phyloP scores from a whole-genome alignment of 176 grass and related monocot genomes.

The Alopecurus myosuroides region DNA sequence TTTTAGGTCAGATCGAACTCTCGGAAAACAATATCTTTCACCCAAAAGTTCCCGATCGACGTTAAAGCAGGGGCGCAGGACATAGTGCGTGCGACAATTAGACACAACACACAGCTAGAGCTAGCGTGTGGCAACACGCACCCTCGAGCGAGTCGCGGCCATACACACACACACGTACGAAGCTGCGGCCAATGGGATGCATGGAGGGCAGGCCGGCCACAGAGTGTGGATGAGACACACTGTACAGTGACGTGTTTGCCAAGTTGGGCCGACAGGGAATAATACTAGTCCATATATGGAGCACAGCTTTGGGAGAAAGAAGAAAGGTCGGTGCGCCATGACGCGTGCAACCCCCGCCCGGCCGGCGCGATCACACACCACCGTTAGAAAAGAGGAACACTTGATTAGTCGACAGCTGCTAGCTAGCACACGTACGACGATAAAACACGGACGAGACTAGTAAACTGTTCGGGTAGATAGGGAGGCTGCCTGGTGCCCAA shows the following conservation, averaged over 20 bases:
- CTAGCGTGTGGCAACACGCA: background rate
- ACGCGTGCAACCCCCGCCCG: conserved; percentile 4
- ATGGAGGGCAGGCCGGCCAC: background rate
- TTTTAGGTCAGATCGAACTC: background rate
- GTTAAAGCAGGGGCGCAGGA: background rate
- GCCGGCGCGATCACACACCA: background rate
- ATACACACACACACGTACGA: background rate
- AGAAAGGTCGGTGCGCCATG: conserved; percentile 5
- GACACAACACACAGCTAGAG: background rate
- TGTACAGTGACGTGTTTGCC: background rate
- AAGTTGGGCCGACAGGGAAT: conserved; percentile 15
- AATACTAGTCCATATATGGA: conserved; percentile 8
- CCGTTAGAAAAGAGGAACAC: background rate
- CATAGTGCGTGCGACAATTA: background rate
- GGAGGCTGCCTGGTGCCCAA: background rate
- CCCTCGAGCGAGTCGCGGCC: background rate
- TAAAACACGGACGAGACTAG: background rate
- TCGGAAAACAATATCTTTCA: background rate
- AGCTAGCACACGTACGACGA: background rate
- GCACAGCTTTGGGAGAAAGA: background rate
- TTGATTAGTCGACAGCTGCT: background rate
- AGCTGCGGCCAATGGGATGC: background rate
- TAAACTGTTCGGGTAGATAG: background rate
- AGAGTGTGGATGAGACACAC: background rate
- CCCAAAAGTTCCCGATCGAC: background rate